Percentiles rank a stretch among this genome's conserved stretches.
Conservation (phyloP, 306 rosid species). For the Malus domestica region ASM211411v1 NC_041803.1:7448501-7449000, state of each 20-base stretch:
- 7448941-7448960: constrained; percentile 82
- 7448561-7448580: constrained; percentile 90
- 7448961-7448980: constrained; percentile 55
- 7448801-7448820: constrained; percentile 73
- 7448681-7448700: constrained; percentile 89
- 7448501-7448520: constrained; percentile 58
- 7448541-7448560: constrained; percentile 48
- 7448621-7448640: constrained; percentile 86
- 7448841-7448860: constrained; percentile 72
- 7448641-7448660: constrained; percentile 97
- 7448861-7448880: constrained; percentile 86
- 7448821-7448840: constrained; percentile 73
- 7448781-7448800: constrained; percentile 60
- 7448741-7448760: constrained; percentile 92
- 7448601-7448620: constrained; percentile 96
- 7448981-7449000: constrained; percentile 39
- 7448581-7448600: constrained; percentile 82
- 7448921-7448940: constrained; percentile 73
- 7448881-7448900: constrained; percentile 95
- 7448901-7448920: constrained; percentile 92
- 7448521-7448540: constrained; percentile 71
- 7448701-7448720: constrained; percentile 97
- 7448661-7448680: constrained; percentile 95
- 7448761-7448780: constrained; percentile 73
- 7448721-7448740: constrained; percentile 94